phyloP scores from a whole-genome alignment of 2,329 filamentous ascomycete genomes.

The Metarhizium guizhouense region DNA sequence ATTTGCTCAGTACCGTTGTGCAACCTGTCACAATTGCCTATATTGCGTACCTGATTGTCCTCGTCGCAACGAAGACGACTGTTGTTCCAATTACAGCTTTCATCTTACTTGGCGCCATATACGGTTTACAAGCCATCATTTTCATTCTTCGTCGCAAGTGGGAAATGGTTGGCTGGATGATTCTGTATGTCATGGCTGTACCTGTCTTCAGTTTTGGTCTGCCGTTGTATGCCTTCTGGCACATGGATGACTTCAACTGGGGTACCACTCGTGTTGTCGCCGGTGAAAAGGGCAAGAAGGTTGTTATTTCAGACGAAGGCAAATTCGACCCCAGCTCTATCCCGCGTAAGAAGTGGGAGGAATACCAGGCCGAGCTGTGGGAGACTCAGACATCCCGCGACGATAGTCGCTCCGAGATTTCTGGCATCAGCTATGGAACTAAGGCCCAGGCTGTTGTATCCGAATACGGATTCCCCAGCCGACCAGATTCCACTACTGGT shows the following conservation, averaged over 20 bases:
- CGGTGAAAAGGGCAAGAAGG: slow-evolving; percentile 84
- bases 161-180: slow-evolving; percentile 99
- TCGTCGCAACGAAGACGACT: slow-evolving; percentile 50
- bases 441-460: slow-evolving; percentile 59
- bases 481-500: slow-evolving; percentile 46
- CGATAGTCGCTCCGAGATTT: slow-evolving; percentile 77
- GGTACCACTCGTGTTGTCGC: slow-evolving; percentile 97
- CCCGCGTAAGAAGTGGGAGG: slow-evolving; percentile 97
- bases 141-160: slow-evolving; percentile 95
- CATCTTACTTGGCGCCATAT: slow-evolving; percentile 86
- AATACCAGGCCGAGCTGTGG: slow-evolving; percentile 97
- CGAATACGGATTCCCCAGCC: slow-evolving; percentile 60
- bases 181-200: slow-evolving; percentile 85
- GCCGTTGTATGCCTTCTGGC: slow-evolving; percentile 93
- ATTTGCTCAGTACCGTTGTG: slow-evolving; percentile 83
- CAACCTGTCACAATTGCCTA: slow-evolving; percentile 89
- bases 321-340: slow-evolving; percentile 93
- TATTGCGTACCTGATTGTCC: slow-evolving; percentile 79
- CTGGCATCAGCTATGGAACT: slow-evolving; percentile 90
- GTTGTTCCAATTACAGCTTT: slow-evolving; percentile 79
- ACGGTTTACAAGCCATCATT: slow-evolving; percentile 92
- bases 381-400: slow-evolving; percentile 79
- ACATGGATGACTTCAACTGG: slow-evolving; percentile 99
- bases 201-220: slow-evolving; percentile 87
- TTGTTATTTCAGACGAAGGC: slow-evolving; percentile 92